A percentile compares a stretch with the other conserved stretches of the same genome.
Conservation (phyloP, 2,329 filamentous ascomycete species). For the Penicillium freii region DNA sequence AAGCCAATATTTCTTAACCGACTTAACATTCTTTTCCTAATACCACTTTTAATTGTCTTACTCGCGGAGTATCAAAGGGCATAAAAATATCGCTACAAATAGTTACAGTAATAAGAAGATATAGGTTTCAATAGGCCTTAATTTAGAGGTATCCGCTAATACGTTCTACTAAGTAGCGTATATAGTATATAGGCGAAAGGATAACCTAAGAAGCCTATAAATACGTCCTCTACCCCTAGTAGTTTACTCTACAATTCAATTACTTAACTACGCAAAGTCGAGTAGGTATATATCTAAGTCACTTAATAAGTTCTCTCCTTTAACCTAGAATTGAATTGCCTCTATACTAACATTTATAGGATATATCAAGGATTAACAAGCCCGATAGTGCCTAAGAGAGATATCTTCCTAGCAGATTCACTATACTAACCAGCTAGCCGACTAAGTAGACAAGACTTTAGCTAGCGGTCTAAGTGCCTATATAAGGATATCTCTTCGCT, state of each 20-base stretch:
- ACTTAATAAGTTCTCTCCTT: neutral
- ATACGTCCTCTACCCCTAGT: neutral
- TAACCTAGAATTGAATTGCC: too few relatives aligned
- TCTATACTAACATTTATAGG: too few relatives aligned
- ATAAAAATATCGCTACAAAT: neutral
- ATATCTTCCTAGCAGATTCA: too few relatives aligned
- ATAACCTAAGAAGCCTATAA: neutral
- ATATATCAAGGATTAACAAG: too few relatives aligned
- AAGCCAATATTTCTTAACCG: neutral
- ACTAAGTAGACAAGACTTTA: too few relatives aligned
- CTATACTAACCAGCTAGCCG: too few relatives aligned
- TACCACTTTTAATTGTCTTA: neutral
- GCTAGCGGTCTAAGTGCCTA: too few relatives aligned
- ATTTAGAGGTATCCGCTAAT: neutral
- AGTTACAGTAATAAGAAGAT: neutral
- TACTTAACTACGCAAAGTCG: neutral
- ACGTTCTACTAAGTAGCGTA: neutral
- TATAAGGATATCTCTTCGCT: too few relatives aligned
- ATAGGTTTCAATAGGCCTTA: neutral
- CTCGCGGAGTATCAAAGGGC: neutral
- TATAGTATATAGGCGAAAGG: too few relatives aligned
- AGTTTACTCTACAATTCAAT: neutral
- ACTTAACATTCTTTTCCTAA: neutral
- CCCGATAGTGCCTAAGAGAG: too few relatives aligned
- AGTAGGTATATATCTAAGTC: neutral